These are phyloP conservation scores for Neolentinus lepideus DNA, from an alignment of 1,284 basidiomycete species.

Conservation along the genomic window DNA sequence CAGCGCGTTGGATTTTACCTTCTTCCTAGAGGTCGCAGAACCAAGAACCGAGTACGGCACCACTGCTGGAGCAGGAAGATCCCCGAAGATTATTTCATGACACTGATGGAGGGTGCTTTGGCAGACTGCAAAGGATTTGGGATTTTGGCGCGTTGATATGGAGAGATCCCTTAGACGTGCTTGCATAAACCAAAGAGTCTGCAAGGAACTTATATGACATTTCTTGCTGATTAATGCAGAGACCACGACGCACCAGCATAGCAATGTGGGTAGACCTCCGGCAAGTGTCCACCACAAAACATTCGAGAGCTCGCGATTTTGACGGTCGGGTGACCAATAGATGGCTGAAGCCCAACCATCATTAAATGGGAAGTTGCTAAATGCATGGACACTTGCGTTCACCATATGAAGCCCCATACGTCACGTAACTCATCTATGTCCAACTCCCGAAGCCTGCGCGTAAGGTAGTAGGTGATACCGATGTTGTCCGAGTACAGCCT, in stretches of 20 bases:
- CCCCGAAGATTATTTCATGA: conserved; percentile 96
- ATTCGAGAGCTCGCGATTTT: conserved; percentile 84
- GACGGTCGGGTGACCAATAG: conserved; percentile 87
- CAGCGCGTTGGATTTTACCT: conserved; percentile 65
- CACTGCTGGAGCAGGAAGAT: conserved; percentile 60
- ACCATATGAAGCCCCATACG: conserved; percentile 98
- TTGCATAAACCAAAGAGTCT: conserved; percentile 99
- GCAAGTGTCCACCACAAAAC: conserved; percentile 82
- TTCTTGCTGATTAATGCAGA: conserved; percentile 8
- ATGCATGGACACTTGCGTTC: conserved; percentile 15
- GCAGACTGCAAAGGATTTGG: conserved; percentile 86
- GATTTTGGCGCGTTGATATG: conserved; percentile 43
- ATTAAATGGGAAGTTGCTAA: conserved; percentile 11
- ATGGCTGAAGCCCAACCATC: conserved; percentile 49
- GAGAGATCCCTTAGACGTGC: conserved; percentile 87
- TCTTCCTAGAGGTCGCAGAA: conserved; percentile 43
- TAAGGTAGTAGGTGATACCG: conserved; percentile 94
- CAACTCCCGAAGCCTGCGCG: conserved; percentile 73
- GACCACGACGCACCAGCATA: conserved; percentile 68
- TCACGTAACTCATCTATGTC: conserved; percentile 81
- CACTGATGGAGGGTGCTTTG: conserved; percentile 89
- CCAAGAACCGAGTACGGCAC: conserved; percentile 60
- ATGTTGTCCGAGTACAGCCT: conserved; percentile 87
- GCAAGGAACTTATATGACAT: conserved; percentile 10
- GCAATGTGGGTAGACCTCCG: conserved; percentile 90